These are phyloP conservation scores for Lojkania enalia DNA, from an alignment of 2,329 filamentous ascomycete genomes.

Conservation along the genomic window DNA sequence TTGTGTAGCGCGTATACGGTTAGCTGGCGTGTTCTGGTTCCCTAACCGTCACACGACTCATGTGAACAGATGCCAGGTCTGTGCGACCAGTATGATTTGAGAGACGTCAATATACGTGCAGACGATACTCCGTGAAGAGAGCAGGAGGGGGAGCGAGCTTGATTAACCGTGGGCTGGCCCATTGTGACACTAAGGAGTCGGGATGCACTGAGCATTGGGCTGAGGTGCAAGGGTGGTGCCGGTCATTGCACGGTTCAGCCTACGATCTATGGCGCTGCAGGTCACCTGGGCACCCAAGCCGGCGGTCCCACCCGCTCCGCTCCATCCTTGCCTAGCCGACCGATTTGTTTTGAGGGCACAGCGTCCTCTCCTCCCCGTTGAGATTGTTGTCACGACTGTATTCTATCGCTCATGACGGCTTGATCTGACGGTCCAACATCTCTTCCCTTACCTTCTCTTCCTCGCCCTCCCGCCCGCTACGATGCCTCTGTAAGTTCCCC, in stretches of 20 bases:
- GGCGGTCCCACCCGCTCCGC: neutral
- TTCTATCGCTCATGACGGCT: too few species aligned
- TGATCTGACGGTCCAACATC: too few species aligned
- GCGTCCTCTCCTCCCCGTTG: too few species aligned
- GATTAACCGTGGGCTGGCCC: slow-evolving; percentile 5
- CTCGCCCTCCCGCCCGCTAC: slow-evolving; percentile 1
- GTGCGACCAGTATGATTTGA: neutral
- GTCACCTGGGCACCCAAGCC: neutral
- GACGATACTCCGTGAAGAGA: neutral
- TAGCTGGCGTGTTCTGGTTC: neutral
- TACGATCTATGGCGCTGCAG: too few species aligned
- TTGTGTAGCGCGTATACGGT: too few species aligned
- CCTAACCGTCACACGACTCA: too few species aligned
- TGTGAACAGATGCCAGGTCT: neutral
- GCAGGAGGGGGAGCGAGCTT: neutral
- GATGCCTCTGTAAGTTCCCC: slow-evolving; percentile 41
- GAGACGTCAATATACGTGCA: neutral
- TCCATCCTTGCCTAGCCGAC: too few species aligned
- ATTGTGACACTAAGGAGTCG: slow-evolving; percentile 4
- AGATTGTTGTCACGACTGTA: too few species aligned
- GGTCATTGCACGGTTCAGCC: too few species aligned
- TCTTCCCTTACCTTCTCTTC: neutral
- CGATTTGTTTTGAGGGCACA: too few species aligned
- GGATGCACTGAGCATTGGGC: neutral
- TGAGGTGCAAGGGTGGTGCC: too few species aligned